A percentile compares a stretch with the other conserved stretches of the same genome.
phyloP scores from a whole-genome alignment of 2,329 filamentous ascomycete species.

The Apiospora aurea region DNA sequence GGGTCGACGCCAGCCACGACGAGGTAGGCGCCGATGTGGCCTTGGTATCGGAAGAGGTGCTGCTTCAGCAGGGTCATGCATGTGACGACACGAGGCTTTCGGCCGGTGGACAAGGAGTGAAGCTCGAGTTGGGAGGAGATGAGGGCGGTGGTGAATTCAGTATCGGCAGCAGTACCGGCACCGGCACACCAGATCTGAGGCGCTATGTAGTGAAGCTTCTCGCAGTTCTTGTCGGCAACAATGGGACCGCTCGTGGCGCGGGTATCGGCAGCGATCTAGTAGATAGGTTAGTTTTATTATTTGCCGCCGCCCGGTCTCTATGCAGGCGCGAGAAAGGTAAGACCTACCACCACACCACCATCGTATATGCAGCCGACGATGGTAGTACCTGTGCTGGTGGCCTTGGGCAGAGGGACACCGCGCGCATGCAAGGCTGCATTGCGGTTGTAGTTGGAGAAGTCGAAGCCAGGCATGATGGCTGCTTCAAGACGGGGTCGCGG shows the following conservation, averaged over 20 bases:
- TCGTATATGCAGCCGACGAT: constrained; percentile 98
- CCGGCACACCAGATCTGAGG: constrained; percentile 99
- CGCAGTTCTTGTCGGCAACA: constrained; percentile 99
- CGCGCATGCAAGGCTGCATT: constrained; percentile 94
- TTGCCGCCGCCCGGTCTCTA: background rate
- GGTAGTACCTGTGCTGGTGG: constrained; percentile 97
- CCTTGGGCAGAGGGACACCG: constrained; percentile 94
- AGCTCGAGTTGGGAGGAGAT: constrained; percentile 99
- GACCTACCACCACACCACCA: constrained; percentile 88
- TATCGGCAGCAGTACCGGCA: constrained; percentile 96
- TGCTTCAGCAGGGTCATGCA: constrained; percentile 99
- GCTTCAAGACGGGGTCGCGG: background rate
- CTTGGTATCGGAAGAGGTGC: constrained; percentile 98
- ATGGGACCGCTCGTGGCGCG: constrained; percentile 97
- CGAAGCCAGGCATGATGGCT: constrained; percentile 87
- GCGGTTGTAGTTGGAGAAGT: constrained; percentile 99
- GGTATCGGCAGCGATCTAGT: constrained; percentile 93
- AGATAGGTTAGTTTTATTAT: constrained; percentile 4
- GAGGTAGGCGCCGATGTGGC: constrained; percentile 96
- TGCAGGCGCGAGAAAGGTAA: background rate
- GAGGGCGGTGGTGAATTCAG: constrained; percentile 97
- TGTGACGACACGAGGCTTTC: constrained; percentile 95
- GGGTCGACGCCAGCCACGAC: constrained; percentile 97
- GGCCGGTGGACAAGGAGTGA: constrained; percentile 93
- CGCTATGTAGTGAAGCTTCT: constrained; percentile 98